Conservation (phyloP, 768 basidiomycete species). For the Lactarius evosmus region DNA sequence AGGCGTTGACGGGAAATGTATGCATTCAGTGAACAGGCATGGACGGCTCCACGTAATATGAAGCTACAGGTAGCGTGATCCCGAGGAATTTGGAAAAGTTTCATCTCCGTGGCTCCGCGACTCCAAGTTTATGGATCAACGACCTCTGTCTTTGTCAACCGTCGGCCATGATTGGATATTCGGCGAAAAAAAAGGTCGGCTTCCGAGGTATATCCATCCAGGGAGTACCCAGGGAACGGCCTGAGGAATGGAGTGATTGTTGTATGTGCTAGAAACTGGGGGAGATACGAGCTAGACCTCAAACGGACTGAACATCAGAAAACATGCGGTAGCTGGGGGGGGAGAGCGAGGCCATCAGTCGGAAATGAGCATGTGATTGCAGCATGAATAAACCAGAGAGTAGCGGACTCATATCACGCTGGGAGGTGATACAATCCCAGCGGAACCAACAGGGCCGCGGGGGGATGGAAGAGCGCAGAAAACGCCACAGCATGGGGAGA, state of each 20-base stretch:
- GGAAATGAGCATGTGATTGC: constrained; percentile 18
- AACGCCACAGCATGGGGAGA: background rate
- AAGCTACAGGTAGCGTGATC: background rate
- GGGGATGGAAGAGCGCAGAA: background rate
- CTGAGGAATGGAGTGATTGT: background rate
- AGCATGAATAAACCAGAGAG: background rate
- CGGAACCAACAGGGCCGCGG: background rate
- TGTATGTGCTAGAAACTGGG: background rate
- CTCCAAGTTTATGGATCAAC: constrained; percentile 1
- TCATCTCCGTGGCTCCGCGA: constrained; percentile 22
- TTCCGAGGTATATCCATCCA: background rate
- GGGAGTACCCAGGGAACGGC: background rate
- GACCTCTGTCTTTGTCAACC: background rate
- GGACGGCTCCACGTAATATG: constrained; percentile 1
- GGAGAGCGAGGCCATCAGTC: background rate
- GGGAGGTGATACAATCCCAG: background rate
- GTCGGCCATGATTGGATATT: background rate
- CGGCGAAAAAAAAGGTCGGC: background rate
- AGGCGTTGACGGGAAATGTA: background rate
- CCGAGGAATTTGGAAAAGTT: constrained; percentile 4
- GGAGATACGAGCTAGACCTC: background rate
- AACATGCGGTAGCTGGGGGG: background rate
- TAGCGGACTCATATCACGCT: background rate
- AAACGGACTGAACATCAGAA: constrained; percentile 4
- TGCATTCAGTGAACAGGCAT: background rate